phyloP scores from a whole-genome alignment of 306 rosid genomes.

The Morella rubra region DNA sequence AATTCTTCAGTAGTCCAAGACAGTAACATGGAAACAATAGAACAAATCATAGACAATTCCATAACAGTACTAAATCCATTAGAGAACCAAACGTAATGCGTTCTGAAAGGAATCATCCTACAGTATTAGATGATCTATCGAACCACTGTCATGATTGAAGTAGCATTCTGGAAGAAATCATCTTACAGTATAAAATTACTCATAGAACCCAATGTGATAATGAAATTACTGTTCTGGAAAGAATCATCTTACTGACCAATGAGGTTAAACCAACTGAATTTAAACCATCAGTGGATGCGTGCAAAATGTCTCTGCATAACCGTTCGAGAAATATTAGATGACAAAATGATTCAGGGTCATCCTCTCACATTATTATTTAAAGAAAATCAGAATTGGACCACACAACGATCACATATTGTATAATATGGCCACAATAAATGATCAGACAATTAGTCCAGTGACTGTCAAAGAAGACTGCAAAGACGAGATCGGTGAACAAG shows the following conservation, averaged over 20 bases:
- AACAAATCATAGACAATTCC: background rate
- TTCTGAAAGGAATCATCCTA: too few species aligned
- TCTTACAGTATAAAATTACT: too few species aligned
- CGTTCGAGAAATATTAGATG: constrained; percentile 27
- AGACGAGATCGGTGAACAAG: background rate
- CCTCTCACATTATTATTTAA: background rate
- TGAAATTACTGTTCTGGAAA: background rate
- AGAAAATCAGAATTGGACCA: constrained; percentile 16
- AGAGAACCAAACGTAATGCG: background rate
- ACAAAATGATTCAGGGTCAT: constrained; percentile 1
- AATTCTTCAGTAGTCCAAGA: background rate
- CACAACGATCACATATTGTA: background rate
- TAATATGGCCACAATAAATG: background rate
- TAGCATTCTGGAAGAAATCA: too few species aligned
- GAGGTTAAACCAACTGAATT: constrained; percentile 71
- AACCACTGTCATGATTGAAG: too few species aligned
- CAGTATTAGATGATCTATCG: too few species aligned
- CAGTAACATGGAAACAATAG: background rate
- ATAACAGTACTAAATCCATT: background rate
- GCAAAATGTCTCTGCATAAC: constrained; percentile 57
- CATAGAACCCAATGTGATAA: too few species aligned
- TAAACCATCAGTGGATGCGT: constrained; percentile 57
- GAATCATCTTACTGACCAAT: constrained; percentile 55
- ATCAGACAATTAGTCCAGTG: background rate
- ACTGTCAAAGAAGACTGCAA: background rate